phyloP scores from a whole-genome alignment of 140 eudicot species.

The Bidens hawaiensis region DNA sequence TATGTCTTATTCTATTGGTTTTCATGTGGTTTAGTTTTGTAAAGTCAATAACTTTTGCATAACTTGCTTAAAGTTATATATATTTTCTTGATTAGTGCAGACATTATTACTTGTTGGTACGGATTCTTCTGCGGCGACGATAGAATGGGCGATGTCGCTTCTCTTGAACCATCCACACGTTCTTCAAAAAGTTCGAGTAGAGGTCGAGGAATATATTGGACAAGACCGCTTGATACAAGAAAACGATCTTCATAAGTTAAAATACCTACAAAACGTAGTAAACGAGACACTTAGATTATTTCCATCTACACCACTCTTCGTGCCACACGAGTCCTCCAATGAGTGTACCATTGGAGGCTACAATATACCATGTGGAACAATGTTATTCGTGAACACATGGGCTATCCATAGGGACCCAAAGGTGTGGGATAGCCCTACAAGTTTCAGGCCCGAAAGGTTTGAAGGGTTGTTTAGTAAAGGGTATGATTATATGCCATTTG shows the following conservation, averaged over 20 bases:
- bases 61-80: not conserved
- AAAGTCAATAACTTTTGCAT: not conserved
- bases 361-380: conserved; percentile 33
- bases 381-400: conserved; percentile 44
- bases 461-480: conserved; percentile 26
- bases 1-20: too few relatives aligned
- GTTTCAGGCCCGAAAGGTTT: conserved; percentile 42
- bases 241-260: conserved; percentile 35
- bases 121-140: conserved; percentile 28
- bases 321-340: conserved; percentile 27
- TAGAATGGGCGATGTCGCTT: conserved; percentile 61
- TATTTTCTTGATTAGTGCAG: conserved; percentile 8
- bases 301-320: conserved; percentile 34
- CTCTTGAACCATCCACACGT: conserved; percentile 42
- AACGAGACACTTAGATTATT: conserved; percentile 39
- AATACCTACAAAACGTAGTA: conserved; percentile 36
- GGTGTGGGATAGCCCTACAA: conserved; percentile 31
- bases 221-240: conserved; percentile 32
- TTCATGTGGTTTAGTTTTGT: too few relatives aligned
- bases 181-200: conserved; percentile 33
- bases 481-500: conserved; percentile 42
- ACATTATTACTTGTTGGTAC: conserved; percentile 42
- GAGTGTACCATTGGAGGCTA: conserved; percentile 32
- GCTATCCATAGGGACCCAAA: conserved; percentile 38
- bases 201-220: conserved; percentile 29